Percentiles rank a stretch among this genome's conserved stretches.
Conservation (phyloP, 306 rosid genomes). For the Bauhinia variegata region DNA sequence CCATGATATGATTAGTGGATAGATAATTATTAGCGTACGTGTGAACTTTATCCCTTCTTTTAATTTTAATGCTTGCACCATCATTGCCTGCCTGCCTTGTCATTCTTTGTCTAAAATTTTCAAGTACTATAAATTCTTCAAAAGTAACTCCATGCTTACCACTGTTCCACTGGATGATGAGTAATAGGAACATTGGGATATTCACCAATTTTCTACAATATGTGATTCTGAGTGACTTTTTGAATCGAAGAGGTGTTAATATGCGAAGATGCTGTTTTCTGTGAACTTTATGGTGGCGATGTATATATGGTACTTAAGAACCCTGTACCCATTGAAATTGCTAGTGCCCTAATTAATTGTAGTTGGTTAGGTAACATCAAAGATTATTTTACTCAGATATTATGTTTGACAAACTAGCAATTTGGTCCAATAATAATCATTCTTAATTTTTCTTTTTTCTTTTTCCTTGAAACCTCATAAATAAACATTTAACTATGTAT, state of each 20-base stretch:
- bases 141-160: conserved; percentile 17
- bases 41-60: too few species aligned
- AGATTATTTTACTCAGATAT: too few species aligned
- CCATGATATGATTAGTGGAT: conserved; percentile 32
- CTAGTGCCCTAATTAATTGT: neutral
- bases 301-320: conserved; percentile 20
- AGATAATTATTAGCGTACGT: conserved; percentile 38
- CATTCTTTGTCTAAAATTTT: conserved; percentile 28
- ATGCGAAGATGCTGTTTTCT: conserved; percentile 21
- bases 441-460: too few species aligned
- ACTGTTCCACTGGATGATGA: conserved; percentile 35
- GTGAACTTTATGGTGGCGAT: neutral
- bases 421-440: too few species aligned
- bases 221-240: conserved; percentile 33
- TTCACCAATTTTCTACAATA: conserved; percentile 22
- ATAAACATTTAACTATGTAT: too few species aligned
- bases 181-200: conserved; percentile 24
- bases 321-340: too few species aligned
- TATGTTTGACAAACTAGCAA: too few species aligned
- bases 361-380: neutral
- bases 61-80: conserved; percentile 18
- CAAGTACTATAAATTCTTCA: conserved; percentile 3
- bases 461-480: too few species aligned
- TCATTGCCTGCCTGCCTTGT: conserved; percentile 32
- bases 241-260: conserved; percentile 10